Evolutionary conservation across 768 basidiomycete species (phyloP), one percentile per base, ranked within the genome.

Genomic region (Phaeotremella fagi): DNA sequence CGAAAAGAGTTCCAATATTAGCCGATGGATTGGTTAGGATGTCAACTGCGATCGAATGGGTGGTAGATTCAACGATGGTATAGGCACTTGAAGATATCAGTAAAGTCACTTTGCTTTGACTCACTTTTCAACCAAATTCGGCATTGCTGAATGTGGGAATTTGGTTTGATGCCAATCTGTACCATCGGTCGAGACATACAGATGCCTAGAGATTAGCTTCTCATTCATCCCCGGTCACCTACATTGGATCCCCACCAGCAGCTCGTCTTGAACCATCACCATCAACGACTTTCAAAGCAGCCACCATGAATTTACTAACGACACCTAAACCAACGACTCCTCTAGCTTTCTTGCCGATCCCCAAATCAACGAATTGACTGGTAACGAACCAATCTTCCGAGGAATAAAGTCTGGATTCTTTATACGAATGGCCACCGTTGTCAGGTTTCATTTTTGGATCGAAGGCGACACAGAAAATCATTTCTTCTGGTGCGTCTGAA

Each of bases 301-400:
- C 91, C 9, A 98, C 86, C 3, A 89, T 86, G 68, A 85, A 99
- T 70, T 92, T 90, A 74, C 84, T 85, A 5, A 95, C 89, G 49
- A 92, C 87, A 0, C 94, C 94, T 47, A 99, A 82, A 0, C 90
- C 94, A 3, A 89, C 79, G n/a, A 99, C 84, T 0, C 94, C 95
- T 27, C 82, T 83, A 0, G 90, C 87, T 48, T 85, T 83, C 75
- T 84, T 88, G 16, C 90, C 86, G 1, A 91, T 89, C 9, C 78
- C 78, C 0, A 99, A 79, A 63, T 90, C 87, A 63, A 94, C 90
- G 42, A 86, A 78, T n/a, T 79, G 79, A 41, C 70, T 80, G 4
- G 83, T 61, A 2, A 77, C 61, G 79, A 94, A 98, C 72, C 88
- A 98, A 77, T 95, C 88, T 1, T 83, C 82, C 51, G 83, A 87